Evolutionary conservation across 2,329 filamentous ascomycete species (phyloP).

Genomic region (Coniochaeta sp.): DNA sequence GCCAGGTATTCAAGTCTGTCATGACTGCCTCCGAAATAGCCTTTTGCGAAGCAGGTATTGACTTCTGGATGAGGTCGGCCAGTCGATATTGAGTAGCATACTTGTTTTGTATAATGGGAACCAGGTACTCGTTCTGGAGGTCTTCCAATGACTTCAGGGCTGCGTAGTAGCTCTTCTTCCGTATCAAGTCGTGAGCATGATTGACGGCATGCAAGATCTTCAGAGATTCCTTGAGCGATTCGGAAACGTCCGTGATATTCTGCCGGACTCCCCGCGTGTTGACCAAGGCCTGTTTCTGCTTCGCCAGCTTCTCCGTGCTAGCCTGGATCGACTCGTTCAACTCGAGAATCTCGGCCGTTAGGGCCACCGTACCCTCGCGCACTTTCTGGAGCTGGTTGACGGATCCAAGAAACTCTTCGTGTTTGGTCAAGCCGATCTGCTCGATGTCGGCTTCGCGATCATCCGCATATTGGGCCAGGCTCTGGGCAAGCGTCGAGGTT

Average conservation of each 20-base stretch:
- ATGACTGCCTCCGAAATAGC: conserved; percentile 95
- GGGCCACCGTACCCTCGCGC: conserved; percentile 77
- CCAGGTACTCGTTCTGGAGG: conserved; percentile 87
- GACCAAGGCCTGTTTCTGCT: conserved; percentile 89
- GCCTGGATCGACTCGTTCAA: conserved; percentile 92
- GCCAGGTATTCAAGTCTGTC: conserved; percentile 93
- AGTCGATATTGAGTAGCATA: conserved; percentile 93
- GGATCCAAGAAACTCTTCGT: conserved; percentile 91
- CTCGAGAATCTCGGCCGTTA: conserved; percentile 86
- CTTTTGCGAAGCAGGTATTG: conserved; percentile 85
- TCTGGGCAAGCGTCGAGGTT: conserved; percentile 66
- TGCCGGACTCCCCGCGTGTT: conserved; percentile 87
- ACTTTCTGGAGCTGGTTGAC: conserved; percentile 92
- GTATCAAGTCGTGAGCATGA: conserved; percentile 83
- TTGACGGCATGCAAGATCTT: conserved; percentile 91
- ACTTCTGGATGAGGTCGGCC: conserved; percentile 91
- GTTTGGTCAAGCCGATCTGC: conserved; percentile 86
- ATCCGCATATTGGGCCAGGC: conserved; percentile 72
- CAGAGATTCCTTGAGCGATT: conserved; percentile 82
- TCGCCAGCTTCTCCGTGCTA: conserved; percentile 88
- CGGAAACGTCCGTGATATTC: conserved; percentile 89
- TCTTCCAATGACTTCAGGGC: conserved; percentile 92
- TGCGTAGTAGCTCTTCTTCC: conserved; percentile 91
- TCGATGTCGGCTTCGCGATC: conserved; percentile 90
- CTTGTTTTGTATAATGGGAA: conserved; percentile 64